Evolutionary conservation across 768 basidiomycete species (phyloP).

Genomic region (Ramaria sp.): DNA sequence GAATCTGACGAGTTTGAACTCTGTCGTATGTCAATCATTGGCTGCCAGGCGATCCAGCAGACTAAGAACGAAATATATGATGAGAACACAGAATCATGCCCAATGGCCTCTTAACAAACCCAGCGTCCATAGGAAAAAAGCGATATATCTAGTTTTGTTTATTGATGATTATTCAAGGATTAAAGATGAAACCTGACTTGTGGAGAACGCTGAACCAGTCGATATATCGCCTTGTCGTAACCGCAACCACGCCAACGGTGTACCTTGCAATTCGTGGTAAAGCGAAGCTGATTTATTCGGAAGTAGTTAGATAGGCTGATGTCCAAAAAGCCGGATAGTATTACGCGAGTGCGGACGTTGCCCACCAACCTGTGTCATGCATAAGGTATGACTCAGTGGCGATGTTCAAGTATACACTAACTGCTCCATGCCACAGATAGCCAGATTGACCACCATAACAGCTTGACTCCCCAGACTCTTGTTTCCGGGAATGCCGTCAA

Average conservation of each 20-base stretch:
- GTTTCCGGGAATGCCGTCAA: slow-evolving; percentile 42
- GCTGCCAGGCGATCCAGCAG: slow-evolving; percentile 64
- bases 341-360: slow-evolving; percentile 51
- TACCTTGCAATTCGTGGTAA: slow-evolving; percentile 41
- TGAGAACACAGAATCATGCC: not conserved
- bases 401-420: slow-evolving; percentile 18
- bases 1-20: slow-evolving; percentile 16
- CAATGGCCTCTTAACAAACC: slow-evolving; percentile 13
- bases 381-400: not conserved
- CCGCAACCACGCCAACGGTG: slow-evolving; percentile 66
- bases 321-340: slow-evolving; percentile 15
- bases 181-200: slow-evolving; percentile 29
- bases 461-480: slow-evolving; percentile 46
- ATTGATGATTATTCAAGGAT: slow-evolving; percentile 12
- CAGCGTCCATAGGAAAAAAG: slow-evolving; percentile 57
- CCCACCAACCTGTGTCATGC: slow-evolving; percentile 62
- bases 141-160: slow-evolving; percentile 35
- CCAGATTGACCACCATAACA: slow-evolving; percentile 83
- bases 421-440: slow-evolving; percentile 69
- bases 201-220: slow-evolving; percentile 64
- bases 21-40: slow-evolving; percentile 44
- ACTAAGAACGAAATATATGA: slow-evolving; percentile 13
- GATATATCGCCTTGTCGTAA: slow-evolving; percentile 62
- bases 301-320: not conserved
- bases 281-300: slow-evolving; percentile 28